Evolutionary conservation across 2,329 filamentous ascomycete genomes (phyloP).

Genomic region (Orbilia javanica): DNA sequence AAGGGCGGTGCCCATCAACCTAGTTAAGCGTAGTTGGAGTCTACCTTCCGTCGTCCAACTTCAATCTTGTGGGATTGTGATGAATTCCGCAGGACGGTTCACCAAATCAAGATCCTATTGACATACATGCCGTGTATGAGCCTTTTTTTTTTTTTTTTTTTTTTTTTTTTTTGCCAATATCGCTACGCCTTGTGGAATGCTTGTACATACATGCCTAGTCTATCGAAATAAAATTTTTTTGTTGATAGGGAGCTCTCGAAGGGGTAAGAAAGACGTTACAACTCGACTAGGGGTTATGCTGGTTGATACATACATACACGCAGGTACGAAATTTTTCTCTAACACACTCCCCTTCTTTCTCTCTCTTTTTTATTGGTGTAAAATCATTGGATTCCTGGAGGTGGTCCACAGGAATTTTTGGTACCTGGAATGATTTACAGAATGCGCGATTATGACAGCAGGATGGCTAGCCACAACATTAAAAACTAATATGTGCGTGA

Average conservation of each 20-base stretch:
- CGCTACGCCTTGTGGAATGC: conserved; percentile 1
- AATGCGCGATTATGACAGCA: conserved; percentile 15
- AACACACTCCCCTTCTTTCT: no score
- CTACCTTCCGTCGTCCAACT: neutral
- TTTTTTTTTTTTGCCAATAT: no score
- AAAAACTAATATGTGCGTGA: no score
- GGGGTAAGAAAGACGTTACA: conserved; percentile 6
- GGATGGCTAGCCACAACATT: neutral
- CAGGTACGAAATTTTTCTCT: conserved; percentile 25
- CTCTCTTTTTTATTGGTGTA: neutral
- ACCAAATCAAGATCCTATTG: no score
- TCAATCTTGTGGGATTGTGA: conserved; percentile 8
- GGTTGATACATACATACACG: neutral
- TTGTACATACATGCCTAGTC: conserved; percentile 2
- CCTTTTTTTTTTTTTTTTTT: neutral
- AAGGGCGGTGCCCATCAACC: neutral
- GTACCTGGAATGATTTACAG: conserved; percentile 17
- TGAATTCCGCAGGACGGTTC: conserved; percentile 4
- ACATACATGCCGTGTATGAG: conserved; percentile 5
- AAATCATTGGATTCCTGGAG: neutral
- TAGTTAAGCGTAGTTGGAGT: neutral
- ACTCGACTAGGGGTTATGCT: neutral
- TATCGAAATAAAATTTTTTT: no score
- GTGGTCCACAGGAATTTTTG: conserved; percentile 11
- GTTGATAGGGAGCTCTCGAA: conserved; percentile 1